A percentile compares a stretch with the other conserved stretches of the same genome.
These are phyloP conservation scores for Candolleomyces eurysporus DNA, from an alignment of 768 basidiomycete species.

Conservation along the genomic window DNA sequence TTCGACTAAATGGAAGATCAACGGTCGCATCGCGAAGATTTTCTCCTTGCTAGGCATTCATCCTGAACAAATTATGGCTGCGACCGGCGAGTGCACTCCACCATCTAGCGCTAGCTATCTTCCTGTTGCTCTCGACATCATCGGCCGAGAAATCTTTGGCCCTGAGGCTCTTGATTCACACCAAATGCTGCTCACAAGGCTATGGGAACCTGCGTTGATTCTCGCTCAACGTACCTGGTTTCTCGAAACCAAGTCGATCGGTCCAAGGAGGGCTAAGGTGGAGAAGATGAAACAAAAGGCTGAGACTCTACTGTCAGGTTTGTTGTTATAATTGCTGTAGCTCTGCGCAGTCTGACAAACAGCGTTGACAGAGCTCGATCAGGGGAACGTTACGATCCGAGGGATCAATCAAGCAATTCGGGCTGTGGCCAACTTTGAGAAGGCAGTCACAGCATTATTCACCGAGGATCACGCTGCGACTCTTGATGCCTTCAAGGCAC, in stretches of 20 bases:
- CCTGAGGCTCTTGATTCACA: neutral
- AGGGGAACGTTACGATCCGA: neutral
- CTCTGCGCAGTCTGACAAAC: too few species aligned
- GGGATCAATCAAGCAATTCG: neutral
- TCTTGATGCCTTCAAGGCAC: too few species aligned
- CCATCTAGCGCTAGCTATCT: neutral
- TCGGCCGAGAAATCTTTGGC: neutral
- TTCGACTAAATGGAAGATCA: neutral
- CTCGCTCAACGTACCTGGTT: neutral
- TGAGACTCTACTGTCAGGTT: neutral
- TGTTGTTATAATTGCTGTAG: too few species aligned
- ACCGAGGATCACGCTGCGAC: too few species aligned
- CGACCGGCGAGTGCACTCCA: neutral
- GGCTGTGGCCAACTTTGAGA: neutral
- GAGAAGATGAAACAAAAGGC: neutral
- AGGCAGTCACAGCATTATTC: too few species aligned
- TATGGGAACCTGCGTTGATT: neutral
- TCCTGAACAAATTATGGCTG: neutral
- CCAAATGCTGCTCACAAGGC: neutral
- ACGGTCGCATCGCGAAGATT: neutral
- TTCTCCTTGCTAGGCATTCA: neutral
- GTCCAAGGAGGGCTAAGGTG: neutral
- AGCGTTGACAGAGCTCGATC: neutral
- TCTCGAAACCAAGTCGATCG: neutral
- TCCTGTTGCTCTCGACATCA: neutral